A percentile compares a stretch with the other conserved stretches of the same genome.
These are phyloP conservation scores for Saccharomyces hybrid DNA, from an alignment of 1,139 yeast species.

Conservation along the genomic window DNA sequence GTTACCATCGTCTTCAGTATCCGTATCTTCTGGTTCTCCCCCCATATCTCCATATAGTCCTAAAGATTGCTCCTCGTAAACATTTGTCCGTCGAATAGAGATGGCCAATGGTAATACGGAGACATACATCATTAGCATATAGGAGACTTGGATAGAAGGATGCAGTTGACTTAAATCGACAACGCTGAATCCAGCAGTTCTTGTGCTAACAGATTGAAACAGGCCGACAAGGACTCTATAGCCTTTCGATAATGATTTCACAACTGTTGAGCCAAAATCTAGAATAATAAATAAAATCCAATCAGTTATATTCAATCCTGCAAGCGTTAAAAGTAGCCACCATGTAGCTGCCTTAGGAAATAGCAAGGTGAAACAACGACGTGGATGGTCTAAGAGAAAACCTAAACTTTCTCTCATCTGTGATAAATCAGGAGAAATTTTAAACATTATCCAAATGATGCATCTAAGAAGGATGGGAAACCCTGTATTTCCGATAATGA, in stretches of 20 bases:
- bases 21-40: conserved; percentile 21
- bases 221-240: conserved; percentile 71
- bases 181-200: conserved; percentile 87
- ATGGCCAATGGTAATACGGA: conserved; percentile 94
- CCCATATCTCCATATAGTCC: conserved; percentile 60
- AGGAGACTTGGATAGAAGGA: conserved; percentile 89
- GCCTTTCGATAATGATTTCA: conserved; percentile 51
- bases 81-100: conserved; percentile 92
- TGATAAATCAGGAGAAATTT: conserved; percentile 58
- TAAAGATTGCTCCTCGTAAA: conserved; percentile 90
- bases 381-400: conserved; percentile 86
- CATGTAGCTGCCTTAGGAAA: conserved; percentile 92
- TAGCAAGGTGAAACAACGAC: conserved; percentile 88
- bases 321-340: conserved; percentile 78
- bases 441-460: conserved; percentile 72
- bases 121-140: conserved; percentile 95
- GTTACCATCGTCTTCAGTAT: conserved; percentile 12
- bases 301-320: conserved; percentile 68
- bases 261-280: conserved; percentile 50
- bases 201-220: conserved; percentile 83
- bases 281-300: conserved; percentile 70
- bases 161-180: conserved; percentile 63
- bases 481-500: conserved; percentile 89
- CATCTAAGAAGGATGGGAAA: conserved; percentile 77
- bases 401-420: conserved; percentile 69